Percentiles rank a stretch among this genome's conserved stretches.
Evolutionary conservation across 805 yeast species (phyloP).

Genomic region (Kodamaea neixiangensis): DNA sequence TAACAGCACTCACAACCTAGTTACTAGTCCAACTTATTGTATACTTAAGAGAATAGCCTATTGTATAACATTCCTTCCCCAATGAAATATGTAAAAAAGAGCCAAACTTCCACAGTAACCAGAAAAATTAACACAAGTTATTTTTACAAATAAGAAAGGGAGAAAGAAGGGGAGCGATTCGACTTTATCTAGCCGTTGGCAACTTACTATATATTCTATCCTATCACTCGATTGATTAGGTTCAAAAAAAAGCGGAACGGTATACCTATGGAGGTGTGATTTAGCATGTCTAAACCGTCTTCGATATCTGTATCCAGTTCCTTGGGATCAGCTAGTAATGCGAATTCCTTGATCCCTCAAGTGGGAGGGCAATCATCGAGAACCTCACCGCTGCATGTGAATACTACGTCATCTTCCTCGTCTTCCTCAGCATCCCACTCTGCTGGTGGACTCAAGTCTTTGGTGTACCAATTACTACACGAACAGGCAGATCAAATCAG

Average conservation of each 20-base stretch:
- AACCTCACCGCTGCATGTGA: neutral
- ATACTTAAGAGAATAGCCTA: neutral
- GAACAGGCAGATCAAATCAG: slow-evolving; percentile 17
- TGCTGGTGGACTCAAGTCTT: slow-evolving; percentile 2
- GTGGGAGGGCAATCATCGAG: neutral
- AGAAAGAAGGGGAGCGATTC: neutral
- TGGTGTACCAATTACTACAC: slow-evolving; percentile 12
- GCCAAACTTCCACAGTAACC: slow-evolving; percentile 3
- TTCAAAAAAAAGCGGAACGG: neutral
- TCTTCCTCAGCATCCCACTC: too few relatives aligned
- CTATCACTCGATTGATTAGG: neutral
- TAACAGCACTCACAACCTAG: neutral
- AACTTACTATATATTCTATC: neutral
- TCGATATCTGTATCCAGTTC: neutral
- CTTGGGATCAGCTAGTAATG: neutral
- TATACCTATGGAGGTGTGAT: neutral
- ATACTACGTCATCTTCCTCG: neutral
- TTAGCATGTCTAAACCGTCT: slow-evolving; percentile 3
- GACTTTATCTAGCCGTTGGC: neutral
- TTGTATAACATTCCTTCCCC: neutral
- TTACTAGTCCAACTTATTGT: neutral
- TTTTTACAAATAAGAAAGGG: neutral
- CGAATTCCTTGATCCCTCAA: slow-evolving; percentile 3
- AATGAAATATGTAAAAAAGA: neutral
- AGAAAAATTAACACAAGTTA: slow-evolving; percentile 1